Evolutionary conservation across 805 yeast species (phyloP).

Genomic region (Huiozyma sinensis): DNA sequence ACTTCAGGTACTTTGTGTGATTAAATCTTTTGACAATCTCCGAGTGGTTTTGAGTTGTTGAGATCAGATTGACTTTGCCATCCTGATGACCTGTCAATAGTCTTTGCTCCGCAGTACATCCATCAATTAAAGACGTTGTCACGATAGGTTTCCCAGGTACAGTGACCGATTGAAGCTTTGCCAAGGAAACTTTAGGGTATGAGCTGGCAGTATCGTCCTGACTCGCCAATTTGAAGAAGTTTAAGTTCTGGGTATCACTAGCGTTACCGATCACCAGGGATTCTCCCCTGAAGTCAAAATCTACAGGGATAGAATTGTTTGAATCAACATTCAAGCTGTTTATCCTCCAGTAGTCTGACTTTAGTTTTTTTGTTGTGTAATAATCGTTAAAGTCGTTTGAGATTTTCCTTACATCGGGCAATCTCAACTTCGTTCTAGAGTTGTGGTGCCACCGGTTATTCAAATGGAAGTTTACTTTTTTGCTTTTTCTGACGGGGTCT

Average conservation of each 20-base stretch:
- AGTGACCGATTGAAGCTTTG: slow-evolving; percentile 16
- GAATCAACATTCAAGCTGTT: slow-evolving; percentile 1
- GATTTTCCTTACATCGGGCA: slow-evolving; percentile 17
- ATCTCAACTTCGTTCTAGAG: slow-evolving; percentile 7
- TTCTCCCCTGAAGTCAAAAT: slow-evolving; percentile 9
- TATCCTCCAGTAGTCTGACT: slow-evolving; percentile 19
- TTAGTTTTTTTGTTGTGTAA: slow-evolving; percentile 18
- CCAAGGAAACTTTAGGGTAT: slow-evolving; percentile 4
- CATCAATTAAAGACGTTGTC: not conserved
- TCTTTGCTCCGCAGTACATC: slow-evolving; percentile 7
- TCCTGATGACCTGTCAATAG: slow-evolving; percentile 65
- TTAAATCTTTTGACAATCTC: slow-evolving; percentile 70
- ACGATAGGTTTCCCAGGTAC: slow-evolving; percentile 19
- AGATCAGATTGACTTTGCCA: slow-evolving; percentile 63
- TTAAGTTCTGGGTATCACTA: slow-evolving; percentile 10
- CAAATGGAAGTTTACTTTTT: too few relatives aligned
- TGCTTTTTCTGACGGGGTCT: too few relatives aligned
- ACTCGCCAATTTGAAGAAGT: slow-evolving; percentile 8
- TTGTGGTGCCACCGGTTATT: too few relatives aligned
- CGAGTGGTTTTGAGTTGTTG: slow-evolving; percentile 48
- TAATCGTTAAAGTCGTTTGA: slow-evolving; percentile 23
- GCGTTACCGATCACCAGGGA: slow-evolving; percentile 13
- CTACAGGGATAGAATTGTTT: slow-evolving; percentile 6
- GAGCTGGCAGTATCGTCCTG: not conserved
- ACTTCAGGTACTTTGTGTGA: slow-evolving; percentile 52